Evolutionary conservation across 495 filamentous ascomycete species (phyloP).

Genomic region (Podospora anserina): DNA sequence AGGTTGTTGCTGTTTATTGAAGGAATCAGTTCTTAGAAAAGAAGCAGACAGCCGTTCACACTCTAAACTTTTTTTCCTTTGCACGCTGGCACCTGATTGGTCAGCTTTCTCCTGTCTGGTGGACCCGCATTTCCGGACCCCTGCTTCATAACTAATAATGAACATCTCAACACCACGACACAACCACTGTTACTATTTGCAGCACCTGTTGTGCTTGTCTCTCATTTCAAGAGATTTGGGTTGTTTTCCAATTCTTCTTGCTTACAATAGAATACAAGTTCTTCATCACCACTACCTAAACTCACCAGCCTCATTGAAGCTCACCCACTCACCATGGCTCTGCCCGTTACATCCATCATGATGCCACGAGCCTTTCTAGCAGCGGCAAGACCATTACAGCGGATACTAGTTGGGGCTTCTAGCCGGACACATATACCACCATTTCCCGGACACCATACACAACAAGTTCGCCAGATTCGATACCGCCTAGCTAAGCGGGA

Average conservation of each 20-base stretch:
- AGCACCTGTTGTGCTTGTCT: background rate
- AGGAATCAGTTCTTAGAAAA: background rate
- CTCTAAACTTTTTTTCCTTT: slow-evolving; percentile 15
- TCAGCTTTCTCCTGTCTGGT: background rate
- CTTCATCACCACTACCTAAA: background rate
- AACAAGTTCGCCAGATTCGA: background rate
- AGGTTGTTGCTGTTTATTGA: background rate
- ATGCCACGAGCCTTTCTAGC: background rate
- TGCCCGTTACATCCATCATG: background rate
- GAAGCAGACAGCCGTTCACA: background rate
- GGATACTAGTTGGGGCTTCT: background rate
- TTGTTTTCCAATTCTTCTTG: background rate
- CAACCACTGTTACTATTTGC: background rate
- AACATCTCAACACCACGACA: background rate
- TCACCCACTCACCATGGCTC: background rate
- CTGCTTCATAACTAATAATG: background rate
- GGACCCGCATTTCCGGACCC: slow-evolving; percentile 5
- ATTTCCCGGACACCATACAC: background rate
- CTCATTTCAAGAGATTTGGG: background rate
- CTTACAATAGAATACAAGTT: background rate
- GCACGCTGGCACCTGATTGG: background rate
- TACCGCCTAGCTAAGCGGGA: background rate
- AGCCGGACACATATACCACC: background rate
- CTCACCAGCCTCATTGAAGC: background rate
- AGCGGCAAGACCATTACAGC: background rate